Evolutionary conservation across 2,329 filamentous ascomycete species (phyloP).

Genomic region (Cytospora chrysosperma): DNA sequence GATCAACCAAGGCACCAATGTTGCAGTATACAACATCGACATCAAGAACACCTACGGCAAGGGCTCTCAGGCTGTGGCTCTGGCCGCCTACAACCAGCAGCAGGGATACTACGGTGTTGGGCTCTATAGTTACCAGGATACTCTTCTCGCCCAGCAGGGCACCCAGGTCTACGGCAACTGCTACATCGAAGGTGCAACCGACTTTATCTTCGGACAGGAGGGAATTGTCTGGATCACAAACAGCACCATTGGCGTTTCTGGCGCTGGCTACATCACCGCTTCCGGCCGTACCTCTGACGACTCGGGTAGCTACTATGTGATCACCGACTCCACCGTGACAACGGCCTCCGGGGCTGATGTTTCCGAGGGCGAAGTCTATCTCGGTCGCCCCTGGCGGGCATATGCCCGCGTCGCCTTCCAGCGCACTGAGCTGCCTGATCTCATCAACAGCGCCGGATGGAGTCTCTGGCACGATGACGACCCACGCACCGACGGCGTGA

Average conservation of each 20-base stretch:
- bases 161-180: conserved; percentile 52
- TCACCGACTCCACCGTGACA: conserved; percentile 50
- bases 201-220: conserved; percentile 59
- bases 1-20: conserved; percentile 41
- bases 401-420: conserved; percentile 53
- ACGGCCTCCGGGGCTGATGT: conserved; percentile 40
- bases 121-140: conserved; percentile 57
- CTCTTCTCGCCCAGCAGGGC: conserved; percentile 47
- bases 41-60: conserved; percentile 47
- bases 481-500: conserved; percentile 48
- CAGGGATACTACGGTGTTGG: conserved; percentile 58
- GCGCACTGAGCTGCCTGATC: conserved; percentile 42
- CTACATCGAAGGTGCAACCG: conserved; percentile 54
- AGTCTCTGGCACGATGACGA: conserved; percentile 43
- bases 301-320: conserved; percentile 50
- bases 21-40: conserved; percentile 57
- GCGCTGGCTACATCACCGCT: conserved; percentile 46
- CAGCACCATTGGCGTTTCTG: conserved; percentile 47
- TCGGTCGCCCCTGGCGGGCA: conserved; percentile 52
- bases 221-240: conserved; percentile 53
- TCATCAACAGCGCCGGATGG: conserved; percentile 54
- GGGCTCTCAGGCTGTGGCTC: conserved; percentile 51
- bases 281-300: conserved; percentile 38
- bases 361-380: conserved; percentile 42
- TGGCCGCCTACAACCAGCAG: conserved; percentile 48